phyloP scores from a whole-genome alignment of 73 alveolate genomes.

The Tetrahymena thermophila region DNA sequence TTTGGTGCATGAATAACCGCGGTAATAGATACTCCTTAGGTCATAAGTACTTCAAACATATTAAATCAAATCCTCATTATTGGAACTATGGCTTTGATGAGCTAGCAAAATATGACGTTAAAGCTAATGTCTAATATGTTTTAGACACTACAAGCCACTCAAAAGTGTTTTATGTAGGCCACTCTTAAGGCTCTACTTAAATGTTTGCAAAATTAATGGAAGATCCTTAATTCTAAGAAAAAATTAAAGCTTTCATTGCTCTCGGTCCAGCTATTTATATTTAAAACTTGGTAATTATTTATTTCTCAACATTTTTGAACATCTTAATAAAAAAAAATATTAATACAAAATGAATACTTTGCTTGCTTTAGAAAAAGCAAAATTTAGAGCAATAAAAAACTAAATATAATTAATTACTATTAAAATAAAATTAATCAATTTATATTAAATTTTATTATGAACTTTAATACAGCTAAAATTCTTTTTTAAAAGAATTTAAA shows the following conservation, averaged over 20 bases:
- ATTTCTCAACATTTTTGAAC: neutral
- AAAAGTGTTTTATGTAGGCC: constrained; percentile 46
- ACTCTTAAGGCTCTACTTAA: constrained; percentile 48
- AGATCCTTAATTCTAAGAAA: constrained; percentile 4
- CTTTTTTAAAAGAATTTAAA: too few relatives aligned
- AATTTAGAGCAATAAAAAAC: too few relatives aligned
- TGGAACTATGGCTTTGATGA: constrained; percentile 52
- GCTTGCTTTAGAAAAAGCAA: too few relatives aligned
- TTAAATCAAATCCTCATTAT: constrained; percentile 16
- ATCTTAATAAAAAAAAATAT: constrained; percentile 18
- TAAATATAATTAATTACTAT: too few relatives aligned
- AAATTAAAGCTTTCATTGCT: constrained; percentile 52
- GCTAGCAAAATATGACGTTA: constrained; percentile 54
- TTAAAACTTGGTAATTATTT: constrained; percentile 8
- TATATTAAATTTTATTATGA: too few relatives aligned
- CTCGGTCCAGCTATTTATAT: constrained; percentile 58
- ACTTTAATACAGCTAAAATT: too few relatives aligned
- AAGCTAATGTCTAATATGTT: constrained; percentile 49
- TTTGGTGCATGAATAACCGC: constrained; percentile 84
- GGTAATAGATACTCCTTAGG: constrained; percentile 81
- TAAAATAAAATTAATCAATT: too few relatives aligned
- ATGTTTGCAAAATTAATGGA: constrained; percentile 31
- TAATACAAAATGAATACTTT: neutral
- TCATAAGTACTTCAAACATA: constrained; percentile 48
- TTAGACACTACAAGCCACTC: neutral